Evolutionary conservation across 345 rosid genomes (phyloP), one percentile per base, ranked within the genome.

Genomic region (Corchorus capsularis): DNA sequence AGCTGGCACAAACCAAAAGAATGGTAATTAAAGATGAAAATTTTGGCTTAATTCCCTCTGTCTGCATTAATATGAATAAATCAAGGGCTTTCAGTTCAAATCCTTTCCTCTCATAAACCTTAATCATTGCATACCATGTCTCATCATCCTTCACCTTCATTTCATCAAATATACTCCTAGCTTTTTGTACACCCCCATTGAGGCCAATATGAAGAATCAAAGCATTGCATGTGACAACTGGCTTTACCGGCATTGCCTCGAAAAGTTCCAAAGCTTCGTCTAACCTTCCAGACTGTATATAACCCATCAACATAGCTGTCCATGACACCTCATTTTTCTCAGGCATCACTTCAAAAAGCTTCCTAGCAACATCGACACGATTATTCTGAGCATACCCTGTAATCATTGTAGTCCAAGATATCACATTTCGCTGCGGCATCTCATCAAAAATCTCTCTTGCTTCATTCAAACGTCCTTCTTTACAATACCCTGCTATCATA

Each of bases 291-390:
- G 86, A 76, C 53, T 84, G 77, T 0, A 89, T 89, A 85, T 94
- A 94, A 6, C 97, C 97, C 82, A 84, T 82, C 82, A 92, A 82
- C 95, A 94, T 94, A 0, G 92, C 89, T 0, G 95, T 92, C 97
- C 94, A 92, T 0, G 94, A 84, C 66, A 92, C 90, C 82, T 94
- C 94, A 69, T 89, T 92, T 82, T 87, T 94, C 80, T 83, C 89
- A 0, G 97, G 92, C 93, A 90, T 90, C 69, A 92, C 96, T 79
- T 90, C 97, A 74, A 94, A 92, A 61, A 94, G 86, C 87, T 94
- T 92, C 84, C 97, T 85, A 64, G 91, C 97, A 77, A 88, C 62
- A 84, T 94, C 93, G 49, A 92, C 96, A 2, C 77, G 83, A n/a
- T 82, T 73, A 76, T 88, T 89, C 80, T 87, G 89, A 37, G 81